These are phyloP conservation scores for Lactarius quietus DNA, from an alignment of 768 basidiomycete species.

Conservation along the genomic window DNA sequence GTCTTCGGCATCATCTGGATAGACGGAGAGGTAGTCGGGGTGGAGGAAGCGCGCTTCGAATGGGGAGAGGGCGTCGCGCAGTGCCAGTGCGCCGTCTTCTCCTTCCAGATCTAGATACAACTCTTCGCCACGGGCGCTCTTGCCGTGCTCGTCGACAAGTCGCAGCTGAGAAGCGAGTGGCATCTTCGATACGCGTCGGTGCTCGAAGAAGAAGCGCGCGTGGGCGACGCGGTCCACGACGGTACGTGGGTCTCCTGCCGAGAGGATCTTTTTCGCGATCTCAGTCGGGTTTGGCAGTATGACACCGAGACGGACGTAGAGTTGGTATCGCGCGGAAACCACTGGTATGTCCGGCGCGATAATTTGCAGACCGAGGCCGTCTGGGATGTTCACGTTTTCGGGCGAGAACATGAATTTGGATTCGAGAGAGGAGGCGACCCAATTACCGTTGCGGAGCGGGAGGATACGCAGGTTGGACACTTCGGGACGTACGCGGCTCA, in stretches of 20 bases:
- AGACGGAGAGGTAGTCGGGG: conserved; percentile 16
- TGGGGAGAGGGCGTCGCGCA: conserved; percentile 16
- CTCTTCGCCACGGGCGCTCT: conserved; percentile 5
- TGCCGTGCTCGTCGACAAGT: conserved; percentile 11
- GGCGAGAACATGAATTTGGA: conserved; percentile 14
- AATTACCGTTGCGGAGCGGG: conserved; percentile 15
- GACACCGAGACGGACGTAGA: conserved; percentile 17
- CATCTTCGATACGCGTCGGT: conserved; percentile 8
- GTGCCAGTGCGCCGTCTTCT: neutral
- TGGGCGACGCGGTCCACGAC: conserved; percentile 9
- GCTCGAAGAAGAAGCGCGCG: conserved; percentile 25
- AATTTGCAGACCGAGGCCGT: conserved; percentile 21
- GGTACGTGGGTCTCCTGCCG: neutral
- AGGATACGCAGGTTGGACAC: conserved; percentile 15
- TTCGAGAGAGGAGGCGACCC: neutral
- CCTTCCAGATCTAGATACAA: conserved; percentile 18
- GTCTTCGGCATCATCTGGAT: neutral
- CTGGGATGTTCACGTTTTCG: conserved; percentile 7
- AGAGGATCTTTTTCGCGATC: conserved; percentile 22
- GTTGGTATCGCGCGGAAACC: conserved; percentile 14
- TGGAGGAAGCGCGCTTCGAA: conserved; percentile 17
- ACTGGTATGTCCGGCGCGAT: conserved; percentile 8
- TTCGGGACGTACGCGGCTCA: neutral
- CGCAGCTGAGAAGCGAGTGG: conserved; percentile 11
- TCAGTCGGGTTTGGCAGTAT: conserved; percentile 4